Conservation (phyloP, 2,329 filamentous ascomycete genomes). For the Penicillium expansum region DNA sequence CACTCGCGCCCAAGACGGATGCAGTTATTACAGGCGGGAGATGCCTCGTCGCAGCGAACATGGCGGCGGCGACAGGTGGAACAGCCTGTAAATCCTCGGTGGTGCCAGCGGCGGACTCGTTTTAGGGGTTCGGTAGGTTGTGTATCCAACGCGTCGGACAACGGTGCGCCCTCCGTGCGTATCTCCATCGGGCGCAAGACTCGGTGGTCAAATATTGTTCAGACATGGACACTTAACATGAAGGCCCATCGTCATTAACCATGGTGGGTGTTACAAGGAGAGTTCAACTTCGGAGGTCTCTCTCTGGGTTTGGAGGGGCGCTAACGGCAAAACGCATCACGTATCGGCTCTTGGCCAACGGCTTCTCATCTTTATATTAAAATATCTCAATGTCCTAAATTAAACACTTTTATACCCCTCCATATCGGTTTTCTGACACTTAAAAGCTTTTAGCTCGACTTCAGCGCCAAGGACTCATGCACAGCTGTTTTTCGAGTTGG, state of each 20-base stretch:
- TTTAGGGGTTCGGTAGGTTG: too few species aligned
- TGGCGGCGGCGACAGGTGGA: too few species aligned
- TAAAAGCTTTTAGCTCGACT: neutral
- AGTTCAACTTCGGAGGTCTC: neutral
- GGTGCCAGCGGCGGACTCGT: too few species aligned
- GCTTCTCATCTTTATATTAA: too few species aligned
- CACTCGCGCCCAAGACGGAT: too few species aligned
- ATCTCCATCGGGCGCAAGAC: slow-evolving; percentile 28
- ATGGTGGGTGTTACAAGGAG: too few species aligned
- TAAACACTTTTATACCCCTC: too few species aligned
- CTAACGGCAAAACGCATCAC: neutral
- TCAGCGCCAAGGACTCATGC: neutral
- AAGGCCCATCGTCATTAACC: slow-evolving; percentile 4
- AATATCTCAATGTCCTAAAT: neutral
- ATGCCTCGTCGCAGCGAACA: too few species aligned
- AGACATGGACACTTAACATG: slow-evolving; percentile 26
- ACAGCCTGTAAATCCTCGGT: too few species aligned
- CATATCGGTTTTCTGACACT: neutral
- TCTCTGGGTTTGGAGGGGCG: neutral
- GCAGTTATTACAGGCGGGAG: too few species aligned
- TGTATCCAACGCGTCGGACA: too few species aligned
- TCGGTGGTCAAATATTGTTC: slow-evolving; percentile 11
- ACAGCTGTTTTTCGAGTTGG: neutral
- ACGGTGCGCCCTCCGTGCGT: slow-evolving; percentile 22
- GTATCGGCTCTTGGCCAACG: too few species aligned